A percentile compares a stretch with the other conserved stretches of the same genome.
These are phyloP conservation scores for Periconia sp. DNA, from an alignment of 2,329 filamentous ascomycete genomes.

Conservation along the genomic window DNA sequence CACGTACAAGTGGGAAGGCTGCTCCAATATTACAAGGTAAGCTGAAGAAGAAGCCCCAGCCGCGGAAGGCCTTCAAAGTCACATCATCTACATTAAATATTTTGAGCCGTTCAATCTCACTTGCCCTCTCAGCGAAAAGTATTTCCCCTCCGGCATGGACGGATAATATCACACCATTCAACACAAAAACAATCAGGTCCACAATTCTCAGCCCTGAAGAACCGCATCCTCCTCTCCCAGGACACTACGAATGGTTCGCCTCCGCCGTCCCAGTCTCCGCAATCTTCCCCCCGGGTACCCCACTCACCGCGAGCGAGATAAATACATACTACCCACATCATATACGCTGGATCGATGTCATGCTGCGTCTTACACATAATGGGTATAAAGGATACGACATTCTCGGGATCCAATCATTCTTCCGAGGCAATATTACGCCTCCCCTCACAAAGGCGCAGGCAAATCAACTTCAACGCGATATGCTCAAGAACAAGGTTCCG, in stretches of 20 bases:
- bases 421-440: constrained; percentile 14
- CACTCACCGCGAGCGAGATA: constrained; percentile 28
- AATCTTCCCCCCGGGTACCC: constrained; percentile 27
- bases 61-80: too few species aligned
- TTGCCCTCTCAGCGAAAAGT: too few species aligned
- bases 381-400: constrained; percentile 22
- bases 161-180: background rate
- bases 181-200: background rate
- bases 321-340: constrained; percentile 32
- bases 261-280: constrained; percentile 21
- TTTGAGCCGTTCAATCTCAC: too few species aligned
- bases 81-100: too few species aligned
- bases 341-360: constrained; percentile 22
- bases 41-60: too few species aligned
- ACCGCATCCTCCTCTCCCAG: background rate
- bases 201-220: background rate
- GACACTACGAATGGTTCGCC: constrained; percentile 17
- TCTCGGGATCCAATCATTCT: constrained; percentile 23
- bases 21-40: too few species aligned
- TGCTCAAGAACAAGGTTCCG: constrained; percentile 5
- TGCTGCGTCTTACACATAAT: constrained; percentile 25
- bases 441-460: constrained; percentile 8
- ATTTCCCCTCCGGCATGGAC: too few species aligned
- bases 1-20: too few species aligned
- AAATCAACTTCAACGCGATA: constrained; percentile 17